A percentile compares a stretch with the other conserved stretches of the same genome.
Conservation (phyloP, 2,329 filamentous ascomycete genomes). For the Gliomastix tumulicola region DNA sequence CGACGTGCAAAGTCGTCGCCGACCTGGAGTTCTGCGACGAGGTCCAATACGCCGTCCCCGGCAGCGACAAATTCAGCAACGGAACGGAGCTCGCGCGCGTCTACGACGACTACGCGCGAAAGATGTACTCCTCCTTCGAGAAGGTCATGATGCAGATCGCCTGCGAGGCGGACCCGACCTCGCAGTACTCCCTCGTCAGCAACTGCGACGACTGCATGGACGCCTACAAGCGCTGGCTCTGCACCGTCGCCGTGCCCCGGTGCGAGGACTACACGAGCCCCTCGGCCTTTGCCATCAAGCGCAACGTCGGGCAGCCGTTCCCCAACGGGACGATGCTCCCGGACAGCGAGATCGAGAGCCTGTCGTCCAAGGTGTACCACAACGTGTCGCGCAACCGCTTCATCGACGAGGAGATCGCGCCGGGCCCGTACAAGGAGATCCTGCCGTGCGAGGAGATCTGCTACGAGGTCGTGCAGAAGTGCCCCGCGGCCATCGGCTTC, state of each 20-base stretch:
- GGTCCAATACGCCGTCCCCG: constrained; percentile 85
- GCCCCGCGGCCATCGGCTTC: constrained; percentile 71
- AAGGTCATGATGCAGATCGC: constrained; percentile 78
- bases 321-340: constrained; percentile 57
- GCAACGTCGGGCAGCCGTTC: constrained; percentile 67
- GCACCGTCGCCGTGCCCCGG: constrained; percentile 84
- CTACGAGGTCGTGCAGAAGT: constrained; percentile 77
- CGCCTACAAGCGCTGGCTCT: constrained; percentile 93
- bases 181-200: constrained; percentile 74
- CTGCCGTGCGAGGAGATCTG: constrained; percentile 85
- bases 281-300: constrained; percentile 36
- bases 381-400: constrained; percentile 57
- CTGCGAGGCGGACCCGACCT: constrained; percentile 68
- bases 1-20: constrained; percentile 80
- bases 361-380: constrained; percentile 13
- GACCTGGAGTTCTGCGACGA: constrained; percentile 85
- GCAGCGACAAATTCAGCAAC: constrained; percentile 59
- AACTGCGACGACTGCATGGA: constrained; percentile 67
- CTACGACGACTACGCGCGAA: constrained; percentile 70
- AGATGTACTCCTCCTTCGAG: constrained; percentile 70
- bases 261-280: constrained; percentile 73
- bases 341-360: constrained; percentile 16
- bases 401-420: constrained; percentile 66
- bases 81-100: constrained; percentile 57
- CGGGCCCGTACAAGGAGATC: constrained; percentile 91